A percentile compares a stretch with the other conserved stretches of the same genome.
Evolutionary conservation across 768 basidiomycete genomes (phyloP).

Genomic region (Naematelia encephala): DNA sequence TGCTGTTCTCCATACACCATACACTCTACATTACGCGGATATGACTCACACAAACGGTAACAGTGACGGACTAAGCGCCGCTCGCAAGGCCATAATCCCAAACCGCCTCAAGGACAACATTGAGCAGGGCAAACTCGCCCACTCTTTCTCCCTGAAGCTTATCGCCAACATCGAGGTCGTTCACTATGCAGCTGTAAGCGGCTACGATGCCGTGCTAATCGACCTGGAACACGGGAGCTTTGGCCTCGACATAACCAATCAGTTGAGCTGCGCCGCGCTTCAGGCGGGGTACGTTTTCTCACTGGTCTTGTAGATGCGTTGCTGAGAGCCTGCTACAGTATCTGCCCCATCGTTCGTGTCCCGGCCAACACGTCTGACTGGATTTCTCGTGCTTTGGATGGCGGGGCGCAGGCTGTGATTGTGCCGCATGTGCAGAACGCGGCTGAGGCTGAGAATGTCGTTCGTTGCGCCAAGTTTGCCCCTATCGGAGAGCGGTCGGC

Average conservation of each 20-base stretch:
- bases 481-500: constrained; percentile 34
- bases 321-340: constrained; percentile 15
- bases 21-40: no score
- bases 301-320: neutral
- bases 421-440: constrained; percentile 38
- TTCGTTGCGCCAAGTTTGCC: constrained; percentile 30
- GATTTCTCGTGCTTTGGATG: constrained; percentile 40
- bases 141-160: constrained; percentile 33
- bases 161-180: constrained; percentile 28
- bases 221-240: constrained; percentile 39
- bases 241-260: constrained; percentile 29
- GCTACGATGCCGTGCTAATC: constrained; percentile 37
- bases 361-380: constrained; percentile 41
- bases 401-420: constrained; percentile 38
- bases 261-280: constrained; percentile 23
- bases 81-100: constrained; percentile 11
- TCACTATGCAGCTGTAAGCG: constrained; percentile 26
- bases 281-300: constrained; percentile 23
- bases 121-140: constrained; percentile 17
- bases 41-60: neutral
- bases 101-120: constrained; percentile 20
- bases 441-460: constrained; percentile 29
- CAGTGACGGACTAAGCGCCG: constrained; percentile 5
- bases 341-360: constrained; percentile 38
- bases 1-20: no score